These are phyloP conservation scores for Chamaecyparis obtusa DNA, from an alignment of 75 land plant genomes.

Conservation along the genomic window DNA sequence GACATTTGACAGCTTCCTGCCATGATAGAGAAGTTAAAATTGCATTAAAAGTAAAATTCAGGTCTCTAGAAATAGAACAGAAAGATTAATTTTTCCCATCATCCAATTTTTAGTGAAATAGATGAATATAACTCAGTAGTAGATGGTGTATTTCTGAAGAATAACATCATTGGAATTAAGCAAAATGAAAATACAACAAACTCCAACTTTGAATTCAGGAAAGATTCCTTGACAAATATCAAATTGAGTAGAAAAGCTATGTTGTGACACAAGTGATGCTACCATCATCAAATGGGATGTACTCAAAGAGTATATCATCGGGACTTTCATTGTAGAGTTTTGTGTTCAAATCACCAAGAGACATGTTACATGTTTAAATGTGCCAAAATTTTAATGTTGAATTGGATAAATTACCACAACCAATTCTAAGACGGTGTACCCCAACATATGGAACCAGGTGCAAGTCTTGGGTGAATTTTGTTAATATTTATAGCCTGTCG, in stretches of 20 bases:
- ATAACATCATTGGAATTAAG: not conserved
- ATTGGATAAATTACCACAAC: too few relatives aligned
- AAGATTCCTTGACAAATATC: not conserved
- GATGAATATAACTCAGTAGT: not conserved
- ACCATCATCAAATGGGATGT: too few relatives aligned
- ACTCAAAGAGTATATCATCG: too few relatives aligned
- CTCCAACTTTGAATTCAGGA: not conserved
- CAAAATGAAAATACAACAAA: not conserved
- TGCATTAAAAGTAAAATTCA: not conserved
- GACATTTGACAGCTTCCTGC: slow-evolving; percentile 95
- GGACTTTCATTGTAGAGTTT: too few relatives aligned
- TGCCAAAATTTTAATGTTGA: too few relatives aligned
- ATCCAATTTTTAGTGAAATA: not conserved
- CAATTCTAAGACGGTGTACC: too few relatives aligned
- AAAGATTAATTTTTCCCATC: not conserved
- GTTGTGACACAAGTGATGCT: not conserved
- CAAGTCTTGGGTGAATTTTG: too few relatives aligned
- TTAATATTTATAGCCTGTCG: too few relatives aligned
- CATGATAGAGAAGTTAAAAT: not conserved
- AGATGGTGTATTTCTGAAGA: not conserved
- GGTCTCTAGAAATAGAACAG: not conserved
- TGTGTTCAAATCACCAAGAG: too few relatives aligned
- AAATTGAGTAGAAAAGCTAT: not conserved
- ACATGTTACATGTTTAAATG: too few relatives aligned
- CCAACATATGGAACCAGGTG: too few relatives aligned